Conservation (phyloP, 2,329 filamentous ascomycete species). For the Alternaria brassicicola region DNA sequence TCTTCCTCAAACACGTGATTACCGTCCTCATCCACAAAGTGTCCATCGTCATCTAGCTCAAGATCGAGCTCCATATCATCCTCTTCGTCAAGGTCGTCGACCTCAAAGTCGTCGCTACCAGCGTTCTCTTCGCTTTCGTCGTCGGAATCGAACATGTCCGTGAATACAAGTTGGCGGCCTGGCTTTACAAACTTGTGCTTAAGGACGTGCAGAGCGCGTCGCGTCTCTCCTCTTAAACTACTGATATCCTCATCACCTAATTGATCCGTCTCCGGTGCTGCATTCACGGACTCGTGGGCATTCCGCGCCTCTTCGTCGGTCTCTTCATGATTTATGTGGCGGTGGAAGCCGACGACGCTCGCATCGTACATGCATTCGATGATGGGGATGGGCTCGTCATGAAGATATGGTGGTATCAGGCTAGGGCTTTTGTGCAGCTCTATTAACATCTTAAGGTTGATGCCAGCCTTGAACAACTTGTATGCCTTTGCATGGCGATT, state of each 20-base stretch:
- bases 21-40: slow-evolving; percentile 18
- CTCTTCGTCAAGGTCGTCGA: slow-evolving; percentile 12
- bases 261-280: slow-evolving; percentile 34
- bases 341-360: slow-evolving; percentile 54
- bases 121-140: neutral
- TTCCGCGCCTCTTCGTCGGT: neutral
- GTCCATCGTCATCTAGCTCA: slow-evolving; percentile 18
- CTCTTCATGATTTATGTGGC: slow-evolving; percentile 18
- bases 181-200: slow-evolving; percentile 16
- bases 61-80: slow-evolving; percentile 20
- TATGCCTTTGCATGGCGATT: slow-evolving; percentile 37
- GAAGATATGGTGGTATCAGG: slow-evolving; percentile 43
- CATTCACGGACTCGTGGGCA: neutral
- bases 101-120: neutral
- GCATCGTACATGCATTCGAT: slow-evolving; percentile 38
- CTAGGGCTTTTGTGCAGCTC: slow-evolving; percentile 28
- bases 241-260: slow-evolving; percentile 25
- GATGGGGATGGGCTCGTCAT: slow-evolving; percentile 34
- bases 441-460: slow-evolving; percentile 36
- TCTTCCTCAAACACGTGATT: slow-evolving; percentile 14
- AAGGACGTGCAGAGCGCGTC: slow-evolving; percentile 13
- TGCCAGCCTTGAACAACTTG: slow-evolving; percentile 31
- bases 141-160: slow-evolving; percentile 1
- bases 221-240: slow-evolving; percentile 15
- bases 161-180: neutral